A percentile compares a stretch with the other conserved stretches of the same genome.
phyloP scores from a whole-genome alignment of 495 filamentous ascomycete genomes.

The Staphylotrichum tortipilum region DNA sequence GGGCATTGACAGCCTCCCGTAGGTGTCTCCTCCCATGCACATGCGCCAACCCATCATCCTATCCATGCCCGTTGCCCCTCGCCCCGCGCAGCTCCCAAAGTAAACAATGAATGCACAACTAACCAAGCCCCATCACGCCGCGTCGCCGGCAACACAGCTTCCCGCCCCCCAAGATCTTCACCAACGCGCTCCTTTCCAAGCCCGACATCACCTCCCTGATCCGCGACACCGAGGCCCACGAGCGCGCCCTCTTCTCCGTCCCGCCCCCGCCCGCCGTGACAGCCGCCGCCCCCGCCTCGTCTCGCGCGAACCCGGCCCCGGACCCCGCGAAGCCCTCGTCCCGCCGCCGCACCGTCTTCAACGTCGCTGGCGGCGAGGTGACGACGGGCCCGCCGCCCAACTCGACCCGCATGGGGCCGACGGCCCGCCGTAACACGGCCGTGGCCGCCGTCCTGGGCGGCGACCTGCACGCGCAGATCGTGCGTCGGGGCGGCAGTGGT shows the following conservation, averaged over 20 bases:
- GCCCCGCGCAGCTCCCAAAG: too few relatives aligned
- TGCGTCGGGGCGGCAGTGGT: conserved; percentile 40
- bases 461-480: conserved; percentile 77
- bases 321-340: conserved; percentile 28
- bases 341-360: conserved; percentile 48
- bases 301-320: background rate
- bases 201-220: conserved; percentile 92
- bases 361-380: conserved; percentile 45
- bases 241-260: conserved; percentile 89
- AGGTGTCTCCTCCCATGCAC: conserved; percentile 19
- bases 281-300: conserved; percentile 29
- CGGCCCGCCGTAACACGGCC: conserved; percentile 62
- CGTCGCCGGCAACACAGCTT: conserved; percentile 60
- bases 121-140: too few relatives aligned
- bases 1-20: conserved; percentile 80
- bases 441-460: conserved; percentile 83
- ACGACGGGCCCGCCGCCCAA: conserved; percentile 39
- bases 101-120: too few relatives aligned
- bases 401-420: conserved; percentile 26
- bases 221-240: conserved; percentile 90
- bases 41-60: background rate
- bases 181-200: conserved; percentile 77
- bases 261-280: conserved; percentile 65
- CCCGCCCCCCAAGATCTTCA: conserved; percentile 86
- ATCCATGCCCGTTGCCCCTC: too few relatives aligned